Evolutionary conservation across 2,329 filamentous ascomycete genomes (phyloP), one percentile per base, ranked within the genome.

Genomic region (Ophidiomyces ophidiicola): DNA sequence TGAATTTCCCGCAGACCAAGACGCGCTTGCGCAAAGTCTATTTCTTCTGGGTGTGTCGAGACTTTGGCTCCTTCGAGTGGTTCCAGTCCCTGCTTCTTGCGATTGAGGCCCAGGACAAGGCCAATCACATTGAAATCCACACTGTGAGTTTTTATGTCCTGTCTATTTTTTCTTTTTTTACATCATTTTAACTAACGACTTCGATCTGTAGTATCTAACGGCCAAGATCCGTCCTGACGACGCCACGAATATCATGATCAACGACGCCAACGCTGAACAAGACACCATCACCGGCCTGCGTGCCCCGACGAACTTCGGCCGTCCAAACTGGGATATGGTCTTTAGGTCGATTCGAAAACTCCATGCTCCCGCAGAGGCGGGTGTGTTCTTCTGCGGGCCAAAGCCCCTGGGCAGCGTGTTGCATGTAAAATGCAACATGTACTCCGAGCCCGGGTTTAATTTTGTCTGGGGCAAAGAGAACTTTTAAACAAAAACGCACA

Each of bases 161-260:
- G 18, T 25, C 12, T 17, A 21, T 18, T n/a, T 39, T 36, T 5
- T n/a, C 26, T 5, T 5, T 19, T 29, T 25, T 21, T 10, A 4
- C 6, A 36, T 28, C 31, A 7, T 32, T n/a, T n/a, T n/a, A n/a
- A n/a, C n/a, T n/a, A n/a, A n/a, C n/a, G n/a, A n/a, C n/a, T n/a
- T n/a, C 5, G 8, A 11, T 29, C 5, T 36, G 14, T 40, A 71
- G 66, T 92, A 90, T 58, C 71, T 92, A 42, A 90, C 83, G 2
- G 83, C 82, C 53, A 85, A 82, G 68, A 86, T 88, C 65, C 85
- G 86, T 67, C 73, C 76, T 18, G 82, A 87, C 57, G 83, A 88
- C 54, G 82, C 82, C 35, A 86, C 82, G 32, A 88, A 90, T 64
- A 88, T 90, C 64, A 88, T 88, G 82, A 86, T 88, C 69, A 87